Base-by-base conservation (phyloP, 495 filamentous ascomycete species). In the Tuber umbilicatum region DNA sequence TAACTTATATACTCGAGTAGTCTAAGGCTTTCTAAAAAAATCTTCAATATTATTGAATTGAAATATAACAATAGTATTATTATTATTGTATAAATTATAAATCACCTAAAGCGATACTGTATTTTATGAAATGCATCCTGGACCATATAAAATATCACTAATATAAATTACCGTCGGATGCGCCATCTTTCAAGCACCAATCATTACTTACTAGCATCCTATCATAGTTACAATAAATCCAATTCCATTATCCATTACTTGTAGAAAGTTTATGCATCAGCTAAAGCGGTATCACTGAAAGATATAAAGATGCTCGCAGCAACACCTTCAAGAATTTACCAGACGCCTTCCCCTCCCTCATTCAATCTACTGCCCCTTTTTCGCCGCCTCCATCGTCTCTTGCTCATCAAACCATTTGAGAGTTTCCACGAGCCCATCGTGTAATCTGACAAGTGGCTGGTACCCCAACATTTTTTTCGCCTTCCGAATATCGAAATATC, bases 401-500 rank as follows among this genome's bases (percentile, higher is more conserved):
- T 83, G 75, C 60, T 91, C 90, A 74, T 91, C 77, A 42, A 89
- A 87, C 84, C 88, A 91, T 73, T 87, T 86, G 45, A 94, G 91
- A 4, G 89, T 89, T 82, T 89, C 88, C 75, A 85, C 85, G 70
- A 96, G 86, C 9, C 91, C 94, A 75, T 96, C 92, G 68, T 92
- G 86, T 75, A 97, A 83, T 35, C 85, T 85, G n/a, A 93, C 87
- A 40, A 94, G 82, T 5, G 94, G 92, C 78, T 82, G 73, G 83
- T 97, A 97, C 38, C 92, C 91, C 71, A 97, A 85, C 79, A 92
- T 84, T 79, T 82, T 85, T 86, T 90, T 93, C 70, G 94, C 94
- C 88, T 97, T 97, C n/a, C 89, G 85, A 72, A 92, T 91, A 75
- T 90, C 89, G 80, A 92, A 95, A 85, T 94, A 97, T 37, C 93